Percentiles rank a stretch among this genome's conserved stretches.
Conservation (phyloP, 2,329 filamentous ascomycete genomes). For the Xylariales sp. region DNA sequence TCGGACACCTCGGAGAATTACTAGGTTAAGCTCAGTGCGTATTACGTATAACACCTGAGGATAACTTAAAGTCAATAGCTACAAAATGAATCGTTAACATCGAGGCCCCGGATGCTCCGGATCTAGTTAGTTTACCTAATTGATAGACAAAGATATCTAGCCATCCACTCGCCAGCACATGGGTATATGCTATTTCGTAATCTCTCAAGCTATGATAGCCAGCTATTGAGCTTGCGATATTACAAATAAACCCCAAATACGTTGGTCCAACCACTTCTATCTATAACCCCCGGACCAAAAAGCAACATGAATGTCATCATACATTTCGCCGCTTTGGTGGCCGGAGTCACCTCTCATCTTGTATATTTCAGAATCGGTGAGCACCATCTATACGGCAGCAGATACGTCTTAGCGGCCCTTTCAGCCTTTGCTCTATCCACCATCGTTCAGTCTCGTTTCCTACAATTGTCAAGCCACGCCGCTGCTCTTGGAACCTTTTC, state of each 20-base stretch:
- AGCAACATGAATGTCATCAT: constrained; percentile 13
- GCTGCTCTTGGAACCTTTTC: background rate
- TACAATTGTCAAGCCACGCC: background rate
- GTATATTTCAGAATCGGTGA: constrained; percentile 30
- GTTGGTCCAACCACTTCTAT: background rate
- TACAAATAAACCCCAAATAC: background rate
- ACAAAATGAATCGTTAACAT: too few relatives aligned
- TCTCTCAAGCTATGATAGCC: background rate
- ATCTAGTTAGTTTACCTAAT: constrained; percentile 3
- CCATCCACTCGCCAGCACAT: background rate
- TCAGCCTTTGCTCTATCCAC: background rate
- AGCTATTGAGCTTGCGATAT: background rate
- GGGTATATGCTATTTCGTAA: background rate
- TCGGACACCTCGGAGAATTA: too few relatives aligned
- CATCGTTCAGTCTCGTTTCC: background rate
- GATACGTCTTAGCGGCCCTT: constrained; percentile 13
- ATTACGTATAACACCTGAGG: background rate
- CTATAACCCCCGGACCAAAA: background rate
- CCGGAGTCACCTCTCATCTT: constrained; percentile 26
- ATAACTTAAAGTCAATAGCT: too few relatives aligned
- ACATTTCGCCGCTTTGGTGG: background rate
- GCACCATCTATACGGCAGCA: constrained; percentile 30
- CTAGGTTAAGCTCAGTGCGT: too few relatives aligned
- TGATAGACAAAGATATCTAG: background rate
- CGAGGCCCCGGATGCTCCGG: background rate